Base-by-base conservation (phyloP, 2,329 filamentous ascomycete species). In the Talaromyces pinophilus region DNA sequence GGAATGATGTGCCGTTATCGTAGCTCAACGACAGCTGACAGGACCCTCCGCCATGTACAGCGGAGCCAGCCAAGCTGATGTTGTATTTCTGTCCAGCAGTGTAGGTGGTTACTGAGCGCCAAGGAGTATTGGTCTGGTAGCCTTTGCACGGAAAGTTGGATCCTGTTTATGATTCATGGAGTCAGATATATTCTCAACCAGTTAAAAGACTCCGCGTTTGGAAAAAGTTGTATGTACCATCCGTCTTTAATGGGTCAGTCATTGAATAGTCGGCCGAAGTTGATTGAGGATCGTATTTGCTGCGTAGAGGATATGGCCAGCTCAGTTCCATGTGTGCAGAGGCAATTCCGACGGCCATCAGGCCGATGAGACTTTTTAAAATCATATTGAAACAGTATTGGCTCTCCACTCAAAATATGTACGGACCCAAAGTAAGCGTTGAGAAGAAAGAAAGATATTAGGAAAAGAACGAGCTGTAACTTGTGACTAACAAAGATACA, bases 131-230 rank as follows among this genome's bases (percentile, higher is more conserved):
- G 1, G 75, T 70, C 67, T 85, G 82, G 64, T 87, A 87, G 11
- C 89, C 88, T 82, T 93, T 93, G 85, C 92, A 95, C 4, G 91
- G 89, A 76, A 87, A 95, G 78, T 93, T 85, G 67, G 83, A 82
- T 30, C 89, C 89, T 52, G 71, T 70, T 48, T 22, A 35, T 35
- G 19, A 19, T 55, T 55, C 30, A 35, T 3, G n/a, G 5, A 4
- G 35, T 30, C 11, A 46, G 22, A 42, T 35, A 57, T 25, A 8
- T 35, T 46, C 17, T 3, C 40, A n/a, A 25, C 10, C 6, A 44
- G 3, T 19, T 11, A 6, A 17, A 38, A 28, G 25, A 11, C n/a
- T n/a, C 17, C 19, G 30, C 30, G 5, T 44, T n/a, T 25, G 25
- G 60, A 25, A 22, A 35, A 4, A 35, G n/a, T 2, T 6, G 17